Conservation (phyloP, 768 basidiomycete species). For the Tricholoma sp. region DNA sequence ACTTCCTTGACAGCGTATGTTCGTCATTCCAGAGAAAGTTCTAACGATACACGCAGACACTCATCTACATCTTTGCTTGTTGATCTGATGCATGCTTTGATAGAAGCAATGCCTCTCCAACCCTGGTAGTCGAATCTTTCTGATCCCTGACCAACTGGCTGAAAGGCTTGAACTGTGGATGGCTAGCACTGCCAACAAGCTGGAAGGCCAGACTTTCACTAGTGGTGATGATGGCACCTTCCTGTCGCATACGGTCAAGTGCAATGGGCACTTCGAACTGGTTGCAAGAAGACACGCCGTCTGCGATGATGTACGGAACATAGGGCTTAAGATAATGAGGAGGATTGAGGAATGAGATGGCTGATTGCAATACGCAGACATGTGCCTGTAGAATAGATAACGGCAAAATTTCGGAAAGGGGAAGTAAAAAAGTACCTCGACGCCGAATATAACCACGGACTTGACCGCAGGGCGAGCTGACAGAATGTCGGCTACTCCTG, state of each 20-base stretch:
- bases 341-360: conserved; percentile 25
- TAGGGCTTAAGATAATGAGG: conserved; percentile 14
- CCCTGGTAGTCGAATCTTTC: conserved; percentile 13
- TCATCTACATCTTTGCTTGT: too few relatives aligned
- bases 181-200: conserved; percentile 14
- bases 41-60: too few relatives aligned
- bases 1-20: too few relatives aligned
- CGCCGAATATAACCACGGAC: conserved; percentile 77
- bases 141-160: conserved; percentile 16
- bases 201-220: conserved; percentile 19
- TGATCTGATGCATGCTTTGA: not conserved
- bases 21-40: too few relatives aligned
- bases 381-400: conserved; percentile 19
- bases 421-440: conserved; percentile 58
- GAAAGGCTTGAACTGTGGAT: conserved; percentile 16
- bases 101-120: conserved; percentile 13
- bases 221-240: conserved; percentile 15
- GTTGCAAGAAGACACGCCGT: conserved; percentile 16
- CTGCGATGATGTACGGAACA: conserved; percentile 17
- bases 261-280: conserved; percentile 16
- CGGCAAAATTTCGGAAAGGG: not conserved
- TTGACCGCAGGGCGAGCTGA: conserved; percentile 39
- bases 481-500: conserved; percentile 55
- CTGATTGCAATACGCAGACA: conserved; percentile 75
- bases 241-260: conserved; percentile 14